Evolutionary conservation across 768 basidiomycete species (phyloP).

Genomic region (Naganishia antarctica): DNA sequence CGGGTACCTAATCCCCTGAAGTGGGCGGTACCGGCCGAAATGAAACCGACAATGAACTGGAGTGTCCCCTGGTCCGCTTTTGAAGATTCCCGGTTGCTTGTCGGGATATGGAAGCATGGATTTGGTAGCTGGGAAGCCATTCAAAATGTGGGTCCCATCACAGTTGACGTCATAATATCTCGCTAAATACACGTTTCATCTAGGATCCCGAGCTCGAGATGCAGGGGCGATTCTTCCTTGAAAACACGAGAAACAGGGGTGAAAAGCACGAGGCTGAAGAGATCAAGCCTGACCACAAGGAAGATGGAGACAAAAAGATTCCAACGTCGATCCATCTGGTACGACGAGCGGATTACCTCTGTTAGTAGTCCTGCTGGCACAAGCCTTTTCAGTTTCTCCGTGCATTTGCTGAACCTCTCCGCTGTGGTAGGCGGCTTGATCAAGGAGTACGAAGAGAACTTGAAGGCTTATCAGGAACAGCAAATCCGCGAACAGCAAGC

Average conservation of each 20-base stretch:
- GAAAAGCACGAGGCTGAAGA: slow-evolving; percentile 30
- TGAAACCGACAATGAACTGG: slow-evolving; percentile 93
- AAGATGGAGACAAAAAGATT: slow-evolving; percentile 54
- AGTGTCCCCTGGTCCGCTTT: slow-evolving; percentile 87
- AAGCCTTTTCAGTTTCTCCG: not conserved
- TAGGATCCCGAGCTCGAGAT: slow-evolving; percentile 75
- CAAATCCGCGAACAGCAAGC: slow-evolving; percentile 30
- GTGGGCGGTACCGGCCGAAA: slow-evolving; percentile 86
- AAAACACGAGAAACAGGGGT: slow-evolving; percentile 91
- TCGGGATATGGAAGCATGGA: slow-evolving; percentile 87
- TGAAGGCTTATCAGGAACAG: slow-evolving; percentile 40
- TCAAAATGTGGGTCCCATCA: slow-evolving; percentile 53
- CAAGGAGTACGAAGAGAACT: slow-evolving; percentile 46
- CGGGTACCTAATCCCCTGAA: slow-evolving; percentile 59
- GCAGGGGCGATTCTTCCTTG: slow-evolving; percentile 92
- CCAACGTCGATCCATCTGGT: slow-evolving; percentile 98
- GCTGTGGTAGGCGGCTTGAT: slow-evolving; percentile 41
- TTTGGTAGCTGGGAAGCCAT: slow-evolving; percentile 98
- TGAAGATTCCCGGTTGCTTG: slow-evolving; percentile 89
- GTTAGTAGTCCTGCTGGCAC: slow-evolving; percentile 34
- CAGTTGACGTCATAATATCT: not conserved
- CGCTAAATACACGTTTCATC: not conserved
- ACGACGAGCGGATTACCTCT: slow-evolving; percentile 87
- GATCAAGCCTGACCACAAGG: slow-evolving; percentile 10
- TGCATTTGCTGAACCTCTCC: not conserved